phyloP scores from a whole-genome alignment of 2,329 filamentous ascomycete genomes.

The Xylaria sp. region DNA sequence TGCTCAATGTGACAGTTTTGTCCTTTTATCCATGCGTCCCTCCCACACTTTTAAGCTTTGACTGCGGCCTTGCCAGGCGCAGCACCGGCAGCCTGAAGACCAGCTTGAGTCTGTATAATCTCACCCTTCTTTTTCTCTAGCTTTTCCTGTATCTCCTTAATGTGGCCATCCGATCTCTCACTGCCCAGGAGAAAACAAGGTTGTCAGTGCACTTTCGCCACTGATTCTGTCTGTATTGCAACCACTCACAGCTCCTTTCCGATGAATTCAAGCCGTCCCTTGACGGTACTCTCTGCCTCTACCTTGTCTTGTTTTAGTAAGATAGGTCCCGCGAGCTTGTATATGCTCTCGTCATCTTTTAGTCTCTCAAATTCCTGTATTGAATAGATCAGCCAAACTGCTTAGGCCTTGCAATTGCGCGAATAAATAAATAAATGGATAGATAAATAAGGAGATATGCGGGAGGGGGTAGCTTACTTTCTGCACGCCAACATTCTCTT shows the following conservation, averaged over 20 bases:
- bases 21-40: neutral
- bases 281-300: constrained; percentile 91
- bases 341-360: constrained; percentile 86
- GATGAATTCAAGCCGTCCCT: constrained; percentile 91
- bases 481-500: constrained; percentile 90
- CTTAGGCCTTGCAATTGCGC: neutral
- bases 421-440: neutral
- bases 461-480: constrained; percentile 64
- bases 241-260: constrained; percentile 84
- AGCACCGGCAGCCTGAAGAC: constrained; percentile 57
- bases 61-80: constrained; percentile 49
- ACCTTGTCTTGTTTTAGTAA: constrained; percentile 92
- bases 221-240: neutral
- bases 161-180: constrained; percentile 58
- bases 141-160: constrained; percentile 67
- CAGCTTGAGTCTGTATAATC: constrained; percentile 67
- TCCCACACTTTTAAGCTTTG: constrained; percentile 34
- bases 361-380: constrained; percentile 82
- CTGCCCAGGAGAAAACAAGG: constrained; percentile 30
- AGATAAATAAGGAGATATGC: neutral
- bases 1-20: neutral
- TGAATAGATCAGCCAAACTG: neutral
- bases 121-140: constrained; percentile 69
- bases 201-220: constrained; percentile 9
- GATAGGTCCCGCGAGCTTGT: constrained; percentile 94